phyloP scores from a whole-genome alignment of 1,284 basidiomycete genomes.

The Lignosus rhinocerotis region DNA sequence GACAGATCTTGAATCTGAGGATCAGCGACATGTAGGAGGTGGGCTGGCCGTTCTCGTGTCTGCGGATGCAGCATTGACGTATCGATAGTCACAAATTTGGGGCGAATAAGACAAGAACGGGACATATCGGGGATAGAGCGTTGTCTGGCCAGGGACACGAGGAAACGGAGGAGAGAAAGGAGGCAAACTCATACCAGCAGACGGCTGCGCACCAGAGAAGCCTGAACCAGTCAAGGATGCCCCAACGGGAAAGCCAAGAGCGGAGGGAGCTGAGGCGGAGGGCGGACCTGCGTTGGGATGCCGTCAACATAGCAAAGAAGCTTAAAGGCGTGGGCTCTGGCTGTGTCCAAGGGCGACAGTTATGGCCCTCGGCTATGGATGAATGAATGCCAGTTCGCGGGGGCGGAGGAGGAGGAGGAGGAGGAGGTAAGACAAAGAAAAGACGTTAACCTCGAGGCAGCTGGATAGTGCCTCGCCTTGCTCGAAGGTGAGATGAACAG shows the following conservation, averaged over 20 bases:
- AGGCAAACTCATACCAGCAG: constrained; percentile 67
- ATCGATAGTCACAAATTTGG: not conserved
- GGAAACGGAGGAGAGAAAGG: constrained; percentile 50
- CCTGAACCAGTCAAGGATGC: constrained; percentile 39
- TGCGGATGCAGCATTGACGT: not conserved
- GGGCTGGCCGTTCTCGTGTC: constrained; percentile 40
- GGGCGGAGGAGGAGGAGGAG: not conserved
- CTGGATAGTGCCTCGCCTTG: not conserved
- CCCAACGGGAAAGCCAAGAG: constrained; percentile 14
- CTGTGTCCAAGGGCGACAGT: not conserved
- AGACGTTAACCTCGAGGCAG: constrained; percentile 1
- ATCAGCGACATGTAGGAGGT: constrained; percentile 76
- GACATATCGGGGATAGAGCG: constrained; percentile 20
- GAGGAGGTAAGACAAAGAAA: not conserved
- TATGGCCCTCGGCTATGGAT: not conserved
- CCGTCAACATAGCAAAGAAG: constrained; percentile 17
- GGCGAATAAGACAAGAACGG: not conserved
- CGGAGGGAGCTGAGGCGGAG: constrained; percentile 13
- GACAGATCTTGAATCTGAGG: constrained; percentile 69
- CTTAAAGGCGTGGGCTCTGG: not conserved
- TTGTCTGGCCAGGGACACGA: constrained; percentile 56
- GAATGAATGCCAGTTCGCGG: not conserved
- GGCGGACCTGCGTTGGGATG: constrained; percentile 7
- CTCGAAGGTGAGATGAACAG: not conserved
- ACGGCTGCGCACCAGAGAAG: constrained; percentile 60